phyloP scores from a whole-genome alignment of 2,329 filamentous ascomycete genomes.

The Colletotrichum trifolii region DNA sequence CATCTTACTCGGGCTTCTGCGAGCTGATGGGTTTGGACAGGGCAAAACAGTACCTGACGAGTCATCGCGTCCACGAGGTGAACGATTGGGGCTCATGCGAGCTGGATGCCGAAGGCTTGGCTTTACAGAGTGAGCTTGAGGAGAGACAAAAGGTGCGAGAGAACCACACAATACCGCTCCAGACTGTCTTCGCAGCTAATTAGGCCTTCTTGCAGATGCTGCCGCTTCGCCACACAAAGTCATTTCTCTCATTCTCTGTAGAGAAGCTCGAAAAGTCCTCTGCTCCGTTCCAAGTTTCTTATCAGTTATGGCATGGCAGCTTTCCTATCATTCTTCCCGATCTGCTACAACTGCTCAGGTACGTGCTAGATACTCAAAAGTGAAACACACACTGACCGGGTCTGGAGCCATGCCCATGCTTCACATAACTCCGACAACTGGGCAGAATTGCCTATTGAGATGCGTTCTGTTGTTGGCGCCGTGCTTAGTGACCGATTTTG shows the following conservation, averaged over 20 bases:
- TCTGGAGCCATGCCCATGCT: slow-evolving; percentile 81
- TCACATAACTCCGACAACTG: slow-evolving; percentile 91
- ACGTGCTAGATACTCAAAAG: slow-evolving; percentile 27
- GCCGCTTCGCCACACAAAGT: slow-evolving; percentile 88
- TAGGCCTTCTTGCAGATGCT: slow-evolving; percentile 61
- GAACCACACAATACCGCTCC: slow-evolving; percentile 37
- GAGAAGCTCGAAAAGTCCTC: slow-evolving; percentile 85
- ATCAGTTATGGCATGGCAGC: slow-evolving; percentile 84
- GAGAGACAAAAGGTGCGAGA: slow-evolving; percentile 72
- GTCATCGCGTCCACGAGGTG: slow-evolving; percentile 77
- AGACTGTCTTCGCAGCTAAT: background rate
- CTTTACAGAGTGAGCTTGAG: slow-evolving; percentile 82
- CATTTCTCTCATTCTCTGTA: slow-evolving; percentile 90
- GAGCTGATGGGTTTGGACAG: slow-evolving; percentile 81
- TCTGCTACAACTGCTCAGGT: slow-evolving; percentile 84
- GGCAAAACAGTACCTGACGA: slow-evolving; percentile 82
- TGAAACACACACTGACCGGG: background rate
- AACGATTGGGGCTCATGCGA: slow-evolving; percentile 84
- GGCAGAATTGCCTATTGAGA: slow-evolving; percentile 78
- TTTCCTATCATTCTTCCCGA: slow-evolving; percentile 87
- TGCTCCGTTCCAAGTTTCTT: slow-evolving; percentile 78
- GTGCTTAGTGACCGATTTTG: slow-evolving; percentile 96
- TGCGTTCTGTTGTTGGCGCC: slow-evolving; percentile 80
- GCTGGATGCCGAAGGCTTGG: slow-evolving; percentile 82
- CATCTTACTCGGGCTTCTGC: slow-evolving; percentile 83